phyloP scores from a whole-genome alignment of 2,329 filamentous ascomycete genomes.

The Teratosphaeria gauchensis region DNA sequence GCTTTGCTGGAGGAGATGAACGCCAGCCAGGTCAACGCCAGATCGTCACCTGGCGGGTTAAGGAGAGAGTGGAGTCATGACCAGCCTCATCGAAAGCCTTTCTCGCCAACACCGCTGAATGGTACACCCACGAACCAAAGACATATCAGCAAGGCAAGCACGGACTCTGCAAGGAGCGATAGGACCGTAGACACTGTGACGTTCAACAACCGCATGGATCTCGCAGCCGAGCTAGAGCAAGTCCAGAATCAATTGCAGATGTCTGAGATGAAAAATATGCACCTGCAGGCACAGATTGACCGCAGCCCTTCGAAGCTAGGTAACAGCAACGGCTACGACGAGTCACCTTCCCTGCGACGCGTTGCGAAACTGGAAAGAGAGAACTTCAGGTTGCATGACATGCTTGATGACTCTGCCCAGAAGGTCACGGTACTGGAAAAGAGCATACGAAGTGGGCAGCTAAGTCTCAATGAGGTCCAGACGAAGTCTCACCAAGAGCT shows the following conservation, averaged over 20 bases:
- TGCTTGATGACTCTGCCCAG: conserved; percentile 86
- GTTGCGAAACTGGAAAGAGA: conserved; percentile 87
- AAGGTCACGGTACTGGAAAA: conserved; percentile 86
- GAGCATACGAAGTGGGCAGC: conserved; percentile 73
- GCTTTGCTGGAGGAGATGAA: conserved; percentile 80
- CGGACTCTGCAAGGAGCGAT: conserved; percentile 76
- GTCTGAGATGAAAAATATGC: conserved; percentile 88
- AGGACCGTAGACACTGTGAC: conserved; percentile 72
- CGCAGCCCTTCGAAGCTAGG: conserved; percentile 50
- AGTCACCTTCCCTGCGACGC: conserved; percentile 68
- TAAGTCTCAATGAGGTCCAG: conserved; percentile 84
- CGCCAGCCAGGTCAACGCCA: conserved; percentile 63
- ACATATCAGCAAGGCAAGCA: conserved; percentile 54
- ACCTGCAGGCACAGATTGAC: conserved; percentile 80
- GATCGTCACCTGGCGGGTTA: conserved; percentile 64
- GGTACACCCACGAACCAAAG: conserved; percentile 61
- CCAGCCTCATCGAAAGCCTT: conserved; percentile 51
- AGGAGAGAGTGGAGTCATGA: conserved; percentile 42
- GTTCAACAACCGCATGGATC: conserved; percentile 81
- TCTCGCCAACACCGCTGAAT: conserved; percentile 48
- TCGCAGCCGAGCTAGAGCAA: conserved; percentile 82
- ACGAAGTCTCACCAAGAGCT: conserved; percentile 91
- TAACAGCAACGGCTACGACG: conserved; percentile 50
- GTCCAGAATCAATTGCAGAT: conserved; percentile 90
- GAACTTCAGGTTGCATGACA: conserved; percentile 83